Evolutionary conservation across 305 asterid species (phyloP), one percentile per base, ranked within the genome.

Genomic region (Solanum chacoense): DNA sequence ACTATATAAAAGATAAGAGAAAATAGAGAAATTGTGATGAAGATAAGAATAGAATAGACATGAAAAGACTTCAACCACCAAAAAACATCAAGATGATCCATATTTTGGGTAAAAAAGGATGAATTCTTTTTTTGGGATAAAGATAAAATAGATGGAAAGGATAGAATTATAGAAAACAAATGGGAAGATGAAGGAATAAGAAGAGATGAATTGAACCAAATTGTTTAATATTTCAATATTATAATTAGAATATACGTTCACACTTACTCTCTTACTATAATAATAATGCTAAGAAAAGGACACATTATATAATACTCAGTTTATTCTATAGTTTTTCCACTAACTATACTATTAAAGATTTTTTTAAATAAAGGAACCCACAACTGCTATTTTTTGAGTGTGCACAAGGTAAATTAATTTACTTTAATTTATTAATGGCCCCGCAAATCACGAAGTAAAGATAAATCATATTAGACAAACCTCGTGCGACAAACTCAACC

Each of bases 11-110:
- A 69, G 31, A 89, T 22, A 67, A 88, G 71, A 78, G 88, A 59
- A 67, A 89, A 65, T 9, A 91, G 8, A 18, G 90, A 6, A 83
- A 87, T 6, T 59, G 86, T 42, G 59, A 89, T 22, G 7, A 90
- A 81, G 89, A 85, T 14, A n/a, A 89, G 34, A 12, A 88, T 32
- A 75, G 63, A 88, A 86, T 84, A 87, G 65, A 59, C 73, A 20
- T 84, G 88, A 77, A 81, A 85, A 67, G 79, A 86, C 35, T 77
- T 88, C 65, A 78, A 36, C 72, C 55, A 84, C 88, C 88, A 31
- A 34, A 87, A 86, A 89, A 40, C 42, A 22, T 91, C 71, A 89
- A 85, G 79, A 85, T 85, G 75, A 85, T 77, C 91, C 95, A 93
- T 55, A 55, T 18, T 91, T 88, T 90, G 20, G 22, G 13, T n/a